phyloP scores from a whole-genome alignment of 129 eudicot genomes.

The Artemisia annua region DNA sequence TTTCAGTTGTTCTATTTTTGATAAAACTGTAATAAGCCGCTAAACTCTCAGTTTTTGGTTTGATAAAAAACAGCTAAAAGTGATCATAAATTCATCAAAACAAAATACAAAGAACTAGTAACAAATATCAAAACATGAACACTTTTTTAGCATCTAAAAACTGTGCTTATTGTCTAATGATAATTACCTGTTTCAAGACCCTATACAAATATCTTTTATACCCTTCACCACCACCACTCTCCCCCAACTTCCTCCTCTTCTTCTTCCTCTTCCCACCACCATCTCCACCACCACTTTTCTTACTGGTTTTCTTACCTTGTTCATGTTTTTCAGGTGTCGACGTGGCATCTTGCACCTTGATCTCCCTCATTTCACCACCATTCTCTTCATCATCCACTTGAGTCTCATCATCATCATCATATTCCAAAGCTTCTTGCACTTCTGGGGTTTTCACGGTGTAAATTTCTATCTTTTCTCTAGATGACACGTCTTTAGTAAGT shows the following conservation, averaged over 20 bases:
- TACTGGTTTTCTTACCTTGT: constrained; percentile 13
- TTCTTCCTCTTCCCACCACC: constrained; percentile 18
- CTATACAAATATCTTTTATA: constrained; percentile 59
- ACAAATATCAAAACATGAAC: no score
- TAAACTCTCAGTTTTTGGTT: no score
- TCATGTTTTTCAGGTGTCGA: constrained; percentile 22
- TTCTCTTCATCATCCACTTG: constrained; percentile 21
- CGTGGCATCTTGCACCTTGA: constrained; percentile 32
- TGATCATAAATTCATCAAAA: no score
- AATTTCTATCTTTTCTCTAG: constrained; percentile 21
- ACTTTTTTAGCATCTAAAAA: no score
- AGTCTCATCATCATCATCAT: neutral
- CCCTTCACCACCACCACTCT: constrained; percentile 51
- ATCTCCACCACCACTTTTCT: constrained; percentile 36
- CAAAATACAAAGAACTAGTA: no score
- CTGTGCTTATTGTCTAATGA: no score
- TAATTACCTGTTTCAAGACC: constrained; percentile 62
- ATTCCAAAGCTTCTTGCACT: constrained; percentile 13
- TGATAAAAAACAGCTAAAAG: no score
- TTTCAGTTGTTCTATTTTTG: no score
- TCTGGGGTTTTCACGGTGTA: constrained; percentile 25
- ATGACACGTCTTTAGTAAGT: constrained; percentile 10
- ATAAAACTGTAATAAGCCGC: no score
- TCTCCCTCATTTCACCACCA: constrained; percentile 15
- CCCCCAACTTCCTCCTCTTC: constrained; percentile 31